A percentile compares a stretch with the other conserved stretches of the same genome.
Evolutionary conservation across 768 basidiomycete genomes (phyloP).

Genomic region (Lyophyllum semitale): DNA sequence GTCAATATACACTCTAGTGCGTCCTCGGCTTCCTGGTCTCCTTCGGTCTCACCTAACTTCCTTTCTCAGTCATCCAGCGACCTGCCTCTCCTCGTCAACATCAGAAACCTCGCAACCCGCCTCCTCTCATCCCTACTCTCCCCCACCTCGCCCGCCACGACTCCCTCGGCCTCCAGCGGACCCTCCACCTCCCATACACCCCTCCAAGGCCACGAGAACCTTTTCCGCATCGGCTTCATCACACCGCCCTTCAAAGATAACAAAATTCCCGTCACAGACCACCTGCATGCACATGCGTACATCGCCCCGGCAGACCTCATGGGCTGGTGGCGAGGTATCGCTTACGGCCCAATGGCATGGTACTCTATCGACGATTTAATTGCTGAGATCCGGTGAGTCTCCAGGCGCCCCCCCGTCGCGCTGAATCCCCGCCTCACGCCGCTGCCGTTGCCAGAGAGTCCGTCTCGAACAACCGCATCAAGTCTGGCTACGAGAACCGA

Average conservation of each 20-base stretch:
- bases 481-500: slow-evolving; percentile 70
- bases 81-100: slow-evolving; percentile 66
- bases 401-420: slow-evolving; percentile 1
- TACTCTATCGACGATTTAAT: slow-evolving; percentile 78
- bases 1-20: slow-evolving; percentile 71
- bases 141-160: slow-evolving; percentile 37
- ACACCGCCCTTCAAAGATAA: slow-evolving; percentile 76
- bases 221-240: slow-evolving; percentile 74
- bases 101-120: slow-evolving; percentile 58
- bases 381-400: slow-evolving; percentile 73
- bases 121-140: slow-evolving; percentile 50
- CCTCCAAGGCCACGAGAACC: slow-evolving; percentile 31
- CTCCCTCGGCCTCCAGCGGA: slow-evolving; percentile 29
- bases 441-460: slow-evolving; percentile 54
- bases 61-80: slow-evolving; percentile 66
- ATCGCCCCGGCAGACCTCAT: slow-evolving; percentile 62
- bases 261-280: slow-evolving; percentile 80
- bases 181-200: slow-evolving; percentile 20
- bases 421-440: slow-evolving; percentile 1
- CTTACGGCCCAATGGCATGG: slow-evolving; percentile 71
- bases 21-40: slow-evolving; percentile 25
- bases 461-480: slow-evolving; percentile 81
- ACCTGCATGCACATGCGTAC: slow-evolving; percentile 78
- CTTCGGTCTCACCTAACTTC: slow-evolving; percentile 7
- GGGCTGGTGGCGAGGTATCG: slow-evolving; percentile 74